Conservation (phyloP, 2,329 filamentous ascomycete species). For the Ploettnerulaceae sp. region DNA sequence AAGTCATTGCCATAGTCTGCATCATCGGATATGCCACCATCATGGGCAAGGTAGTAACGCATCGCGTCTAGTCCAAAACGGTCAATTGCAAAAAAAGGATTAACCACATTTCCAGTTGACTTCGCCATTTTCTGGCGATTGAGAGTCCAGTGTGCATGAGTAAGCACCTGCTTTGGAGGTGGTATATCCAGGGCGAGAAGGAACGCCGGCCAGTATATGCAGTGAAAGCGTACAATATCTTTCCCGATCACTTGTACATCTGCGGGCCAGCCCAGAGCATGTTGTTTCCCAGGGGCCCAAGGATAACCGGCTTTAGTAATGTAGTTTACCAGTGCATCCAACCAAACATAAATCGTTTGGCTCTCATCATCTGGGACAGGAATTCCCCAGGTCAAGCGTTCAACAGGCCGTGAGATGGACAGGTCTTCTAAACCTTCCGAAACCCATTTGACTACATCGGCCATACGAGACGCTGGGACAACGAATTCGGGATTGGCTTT, state of each 20-base stretch:
- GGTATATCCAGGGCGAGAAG: conserved; percentile 82
- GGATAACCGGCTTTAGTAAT: conserved; percentile 84
- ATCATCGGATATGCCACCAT: conserved; percentile 73
- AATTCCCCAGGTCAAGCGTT: conserved; percentile 82
- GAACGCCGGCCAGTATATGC: conserved; percentile 96
- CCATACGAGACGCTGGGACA: conserved; percentile 65
- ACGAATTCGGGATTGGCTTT: conserved; percentile 72
- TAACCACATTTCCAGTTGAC: conserved; percentile 89
- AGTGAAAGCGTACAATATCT: conserved; percentile 94
- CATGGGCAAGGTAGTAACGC: conserved; percentile 81
- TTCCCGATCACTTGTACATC: conserved; percentile 93
- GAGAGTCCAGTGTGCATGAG: conserved; percentile 95
- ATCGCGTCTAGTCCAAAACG: conserved; percentile 83
- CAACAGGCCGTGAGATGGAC: conserved; percentile 77
- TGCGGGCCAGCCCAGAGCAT: conserved; percentile 73
- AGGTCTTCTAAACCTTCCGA: conserved; percentile 75
- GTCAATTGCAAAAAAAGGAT: conserved; percentile 86
- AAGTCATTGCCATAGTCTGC: conserved; percentile 77
- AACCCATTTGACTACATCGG: conserved; percentile 75
- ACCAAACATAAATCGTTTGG: conserved; percentile 97
- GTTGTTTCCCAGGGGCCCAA: conserved; percentile 61
- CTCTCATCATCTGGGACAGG: conserved; percentile 75
- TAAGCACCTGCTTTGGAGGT: conserved; percentile 72
- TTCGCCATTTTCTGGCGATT: conserved; percentile 94
- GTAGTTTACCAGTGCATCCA: conserved; percentile 94